phyloP scores from a whole-genome alignment of 805 yeast genomes.

The Yamadazyma tumulicola region DNA sequence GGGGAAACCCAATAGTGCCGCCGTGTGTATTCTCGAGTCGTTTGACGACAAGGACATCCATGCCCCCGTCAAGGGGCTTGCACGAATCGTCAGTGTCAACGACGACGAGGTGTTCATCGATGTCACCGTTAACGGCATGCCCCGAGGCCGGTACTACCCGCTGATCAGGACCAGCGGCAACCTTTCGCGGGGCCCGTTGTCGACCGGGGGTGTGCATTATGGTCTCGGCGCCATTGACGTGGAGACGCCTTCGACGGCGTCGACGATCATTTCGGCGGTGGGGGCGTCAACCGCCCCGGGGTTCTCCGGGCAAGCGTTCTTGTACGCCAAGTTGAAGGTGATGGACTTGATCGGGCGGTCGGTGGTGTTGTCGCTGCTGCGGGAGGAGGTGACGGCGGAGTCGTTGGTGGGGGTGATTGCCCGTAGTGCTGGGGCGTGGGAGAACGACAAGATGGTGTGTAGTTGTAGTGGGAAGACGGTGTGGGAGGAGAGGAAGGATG shows the following conservation, averaged over 20 bases:
- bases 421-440: conserved; percentile 96
- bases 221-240: conserved; percentile 42
- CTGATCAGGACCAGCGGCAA: conserved; percentile 70
- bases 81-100: conserved; percentile 71
- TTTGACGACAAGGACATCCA: conserved; percentile 45
- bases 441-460: conserved; percentile 88
- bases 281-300: conserved; percentile 20
- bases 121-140: conserved; percentile 71
- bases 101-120: conserved; percentile 62
- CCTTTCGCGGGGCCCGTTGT: conserved; percentile 65
- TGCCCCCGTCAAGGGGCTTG: conserved; percentile 79
- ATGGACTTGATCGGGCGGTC: conserved; percentile 71
- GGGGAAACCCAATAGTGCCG: conserved; percentile 83
- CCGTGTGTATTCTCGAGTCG: conserved; percentile 83
- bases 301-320: conserved; percentile 35
- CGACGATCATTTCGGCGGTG: conserved; percentile 30
- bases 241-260: conserved; percentile 18
- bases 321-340: conserved; percentile 45
- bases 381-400: conserved; percentile 37
- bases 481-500: conserved; percentile 91
- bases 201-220: conserved; percentile 54
- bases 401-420: conserved; percentile 85
- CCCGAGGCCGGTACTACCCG: conserved; percentile 65
- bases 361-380: conserved; percentile 42
- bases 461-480: conserved; percentile 93